Base-by-base conservation (phyloP, 2,329 filamentous ascomycete species). In the Acephala macrosclerotiorum region DNA sequence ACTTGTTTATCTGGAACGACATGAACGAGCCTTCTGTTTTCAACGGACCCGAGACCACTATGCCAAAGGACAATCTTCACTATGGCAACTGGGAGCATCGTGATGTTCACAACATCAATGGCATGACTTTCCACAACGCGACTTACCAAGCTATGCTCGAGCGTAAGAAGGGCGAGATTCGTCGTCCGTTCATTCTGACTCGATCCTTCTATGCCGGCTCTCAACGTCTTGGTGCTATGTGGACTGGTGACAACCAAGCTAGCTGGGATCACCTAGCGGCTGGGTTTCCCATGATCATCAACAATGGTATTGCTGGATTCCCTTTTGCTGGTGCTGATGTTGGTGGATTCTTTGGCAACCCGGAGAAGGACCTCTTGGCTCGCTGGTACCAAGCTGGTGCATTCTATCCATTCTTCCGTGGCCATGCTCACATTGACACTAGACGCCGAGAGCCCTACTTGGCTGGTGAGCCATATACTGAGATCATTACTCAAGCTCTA, bases 21-120 rank as follows among this genome's bases (percentile, higher is more conserved):
- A 99, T 99, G 96, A 98, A 97, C 77, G 96, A 99, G 81, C 96
- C 96, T 0, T 98, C 96, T 0, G 96, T 99, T 1, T 99, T 99
- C 83, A 98, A 98, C 77, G 96, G 96, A 0, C 96, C 96, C 0
- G 96, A 99, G 79, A 97, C 94, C 2, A 98, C 95, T 5, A 98
- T 98, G 94, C 96, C 96, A 68, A 97, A 97, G 80, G 96, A 99
- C 82, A 99, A 99, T 77, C 80, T 99, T 35, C 96, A 99, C 77
- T 82, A 91, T 75, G 94, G 88, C 60, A 88, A 91, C 75, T 99
- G 96, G 96, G 96, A 99, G 79, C 96, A 99, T 77, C 92, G 96
- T 69, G 96, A 99, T 76, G 82, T 99, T 5, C 96, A 99, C 83
- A 98, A 99, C 79, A 78, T 98, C 73, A 96, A 98, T 78, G 96